Conservation (phyloP, 2,329 filamentous ascomycete genomes). For the Domatiomyces globalis region DNA sequence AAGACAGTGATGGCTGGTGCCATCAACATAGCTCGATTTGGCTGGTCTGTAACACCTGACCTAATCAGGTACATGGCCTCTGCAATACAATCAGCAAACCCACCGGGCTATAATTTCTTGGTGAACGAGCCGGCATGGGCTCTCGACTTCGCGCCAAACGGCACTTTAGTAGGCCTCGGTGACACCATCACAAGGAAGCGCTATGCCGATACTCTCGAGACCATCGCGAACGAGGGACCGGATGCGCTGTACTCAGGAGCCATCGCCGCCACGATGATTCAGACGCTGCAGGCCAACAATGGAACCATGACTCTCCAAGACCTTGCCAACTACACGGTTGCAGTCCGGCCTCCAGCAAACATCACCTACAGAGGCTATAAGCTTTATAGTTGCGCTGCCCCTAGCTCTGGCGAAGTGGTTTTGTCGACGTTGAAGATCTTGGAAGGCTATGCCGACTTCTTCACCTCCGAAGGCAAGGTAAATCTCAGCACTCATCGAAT, state of each 20-base stretch:
- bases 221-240: slow-evolving; percentile 57
- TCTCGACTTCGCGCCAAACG: slow-evolving; percentile 75
- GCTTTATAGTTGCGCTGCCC: slow-evolving; percentile 56
- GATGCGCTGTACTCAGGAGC: slow-evolving; percentile 61
- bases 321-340: slow-evolving; percentile 57
- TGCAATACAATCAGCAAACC: slow-evolving; percentile 28
- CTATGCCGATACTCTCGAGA: slow-evolving; percentile 66
- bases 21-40: slow-evolving; percentile 56
- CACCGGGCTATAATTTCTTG: slow-evolving; percentile 47
- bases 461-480: slow-evolving; percentile 36
- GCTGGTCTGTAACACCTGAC: slow-evolving; percentile 61
- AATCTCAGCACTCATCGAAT: slow-evolving; percentile 68
- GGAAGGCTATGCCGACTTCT: slow-evolving; percentile 57
- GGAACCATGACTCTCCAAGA: slow-evolving; percentile 81
- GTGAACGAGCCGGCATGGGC: slow-evolving; percentile 66
- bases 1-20: slow-evolving; percentile 58
- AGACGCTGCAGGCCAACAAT: slow-evolving; percentile 50
- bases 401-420: slow-evolving; percentile 63
- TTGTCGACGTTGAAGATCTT: slow-evolving; percentile 69
- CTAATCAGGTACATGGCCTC: slow-evolving; percentile 57
- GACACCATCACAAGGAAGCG: slow-evolving; percentile 68
- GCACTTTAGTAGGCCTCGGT: slow-evolving; percentile 54
- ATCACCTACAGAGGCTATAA: slow-evolving; percentile 57
- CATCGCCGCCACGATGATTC: slow-evolving; percentile 60
- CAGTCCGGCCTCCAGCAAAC: slow-evolving; percentile 47